Base-by-base conservation (phyloP, 75 land plant species). In the Pinus taeda region DNA sequence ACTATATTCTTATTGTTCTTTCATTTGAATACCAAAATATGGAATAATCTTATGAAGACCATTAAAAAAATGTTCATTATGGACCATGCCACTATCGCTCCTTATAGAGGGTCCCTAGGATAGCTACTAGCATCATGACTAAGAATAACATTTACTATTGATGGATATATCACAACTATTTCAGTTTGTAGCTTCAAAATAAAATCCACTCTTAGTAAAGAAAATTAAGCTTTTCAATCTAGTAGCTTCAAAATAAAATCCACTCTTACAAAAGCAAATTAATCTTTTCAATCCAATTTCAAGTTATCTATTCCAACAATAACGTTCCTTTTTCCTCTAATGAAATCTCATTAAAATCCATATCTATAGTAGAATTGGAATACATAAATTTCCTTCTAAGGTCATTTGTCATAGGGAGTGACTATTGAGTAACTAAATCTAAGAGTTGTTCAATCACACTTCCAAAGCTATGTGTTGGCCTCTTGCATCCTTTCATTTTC, bases 361-460 rank as follows among this genome's bases (percentile, higher is more conserved):
- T 92, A 66, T 90, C 93, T 59, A 86, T 71, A 14, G 74, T 57
- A 64, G 84, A 77, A 67, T 73, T 79, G 30, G 36, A 24, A 33
- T 22, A 15, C 29, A 58, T 71, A 57, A 78, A 73, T 66, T 59
- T 56, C 21, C 22, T 75, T 24, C 72, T 57, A 49, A 21, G 20
- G 57, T 84, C 89, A 76, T 78, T 88, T 75, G 80, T 88, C 24
- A 60, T 15, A 12, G 88, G 82, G 21, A 92, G 88, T 29, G 87
- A 81, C 85, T 85, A 94, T 18, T 80, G 80, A 55, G 85, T 66
- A 26, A 91, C 78, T 45, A 85, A 84, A 69, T 97, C 98, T 78
- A 97, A 79, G 55, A 97, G 90, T 79, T 89, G 91, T 61, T 97
- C 99, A 79, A 97, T 88, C 21, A 93, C 98, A 81, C 72, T 87